Conservation (phyloP, 495 filamentous ascomycete species). For the Aspergillus conjunctus region DNA sequence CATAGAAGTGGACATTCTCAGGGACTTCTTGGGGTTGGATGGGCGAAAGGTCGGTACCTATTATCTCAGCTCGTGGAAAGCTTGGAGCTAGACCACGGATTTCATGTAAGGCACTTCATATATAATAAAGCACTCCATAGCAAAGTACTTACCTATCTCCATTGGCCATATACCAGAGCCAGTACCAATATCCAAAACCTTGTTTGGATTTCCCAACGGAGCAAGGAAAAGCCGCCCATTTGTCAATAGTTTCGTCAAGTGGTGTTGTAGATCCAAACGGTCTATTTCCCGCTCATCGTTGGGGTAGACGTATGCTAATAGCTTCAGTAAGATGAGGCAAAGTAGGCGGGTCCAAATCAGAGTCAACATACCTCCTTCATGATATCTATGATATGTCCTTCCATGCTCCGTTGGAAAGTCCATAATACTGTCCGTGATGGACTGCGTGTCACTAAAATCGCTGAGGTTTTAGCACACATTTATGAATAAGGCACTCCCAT, state of each 20-base stretch:
- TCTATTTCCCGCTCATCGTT: slow-evolving; percentile 60
- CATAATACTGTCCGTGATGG: slow-evolving; percentile 52
- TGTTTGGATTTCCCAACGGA: slow-evolving; percentile 55
- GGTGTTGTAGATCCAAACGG: slow-evolving; percentile 62
- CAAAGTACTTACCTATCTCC: slow-evolving; percentile 52
- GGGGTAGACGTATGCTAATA: slow-evolving; percentile 54
- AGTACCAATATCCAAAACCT: slow-evolving; percentile 68
- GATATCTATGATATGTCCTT: slow-evolving; percentile 58
- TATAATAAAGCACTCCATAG: slow-evolving; percentile 1
- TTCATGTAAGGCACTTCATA: background rate
- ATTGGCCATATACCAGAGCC: slow-evolving; percentile 77
- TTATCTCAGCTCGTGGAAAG: slow-evolving; percentile 58
- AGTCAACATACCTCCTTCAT: slow-evolving; percentile 53
- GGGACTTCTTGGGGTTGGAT: slow-evolving; percentile 62
- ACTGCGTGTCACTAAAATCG: slow-evolving; percentile 47
- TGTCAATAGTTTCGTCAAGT: slow-evolving; percentile 58
- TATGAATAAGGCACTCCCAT: background rate
- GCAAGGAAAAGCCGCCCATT: slow-evolving; percentile 58
- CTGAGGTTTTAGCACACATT: slow-evolving; percentile 13
- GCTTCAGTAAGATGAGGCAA: slow-evolving; percentile 10
- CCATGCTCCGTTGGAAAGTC: slow-evolving; percentile 59
- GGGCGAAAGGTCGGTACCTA: slow-evolving; percentile 64
- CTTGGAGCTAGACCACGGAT: slow-evolving; percentile 37
- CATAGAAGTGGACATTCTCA: slow-evolving; percentile 61
- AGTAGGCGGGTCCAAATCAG: background rate